Base-by-base conservation (phyloP, 148 eudicot species). In the Rhododendron henanense region DNA sequence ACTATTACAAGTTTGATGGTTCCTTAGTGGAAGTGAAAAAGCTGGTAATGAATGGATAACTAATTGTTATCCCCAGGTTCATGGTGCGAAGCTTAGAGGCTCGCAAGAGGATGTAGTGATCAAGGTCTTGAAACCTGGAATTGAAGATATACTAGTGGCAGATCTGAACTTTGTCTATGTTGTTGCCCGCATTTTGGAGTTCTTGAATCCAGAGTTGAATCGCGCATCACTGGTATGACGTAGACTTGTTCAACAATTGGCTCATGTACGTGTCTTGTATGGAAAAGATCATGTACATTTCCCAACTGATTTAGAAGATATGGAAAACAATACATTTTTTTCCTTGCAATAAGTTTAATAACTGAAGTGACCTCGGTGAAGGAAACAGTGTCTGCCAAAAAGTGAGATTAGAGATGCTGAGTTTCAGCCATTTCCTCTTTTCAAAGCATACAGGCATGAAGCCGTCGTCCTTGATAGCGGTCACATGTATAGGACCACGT, bases 51-150 rank as follows among this genome's bases (percentile, higher is more conserved):
- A 88, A 83, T 73, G 45, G 41, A 85, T 81, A 63, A 23, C 65
- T 78, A 65, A 35, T 61, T 67, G 77, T 81, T 44, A 57, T 90
- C 74, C 83, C 65, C 93, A 97, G 99, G 99, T 97, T 80, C 99
- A 97, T 89, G 98, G 89, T 87, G 99, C 99, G 84, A 93, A 93
- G 92, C 88, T 97, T 47, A 93, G 89, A 92, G 98, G 95, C 50
- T 92, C 96, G 69, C 92, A 89, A 88, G 98, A 91, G 86, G 96
- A 97, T 87, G 98, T 97, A 80, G 99, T 95, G 83, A 94, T 97
- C 82, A 95, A 97, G 90, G 98, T 97, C 87, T 89, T 97, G 91
- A 97, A 97, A 92, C 99, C 99, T 78, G 99, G 98, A 89, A 95
- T 97, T 82, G 94, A 97, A 91, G 99, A 97, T 90, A 90, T 91